Conservation (phyloP, 495 filamentous ascomycete species). For the Penicilliopsis zonata region DNA sequence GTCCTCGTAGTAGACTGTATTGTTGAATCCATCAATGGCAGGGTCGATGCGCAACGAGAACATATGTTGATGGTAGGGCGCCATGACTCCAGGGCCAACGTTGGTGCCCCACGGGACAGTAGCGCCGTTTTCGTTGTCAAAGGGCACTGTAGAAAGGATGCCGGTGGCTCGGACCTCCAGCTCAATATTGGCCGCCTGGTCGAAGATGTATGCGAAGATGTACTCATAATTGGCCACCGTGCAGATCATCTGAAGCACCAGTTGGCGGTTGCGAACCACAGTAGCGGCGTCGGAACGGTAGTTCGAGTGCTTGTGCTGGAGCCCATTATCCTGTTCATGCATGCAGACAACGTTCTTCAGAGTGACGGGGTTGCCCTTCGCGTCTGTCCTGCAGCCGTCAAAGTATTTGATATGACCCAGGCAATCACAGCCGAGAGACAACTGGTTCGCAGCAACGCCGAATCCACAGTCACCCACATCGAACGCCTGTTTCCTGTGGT, state of each 20-base stretch:
- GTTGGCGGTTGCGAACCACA: conserved; percentile 45
- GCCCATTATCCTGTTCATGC: conserved; percentile 56
- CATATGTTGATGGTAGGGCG: conserved; percentile 75
- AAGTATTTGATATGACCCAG: conserved; percentile 58
- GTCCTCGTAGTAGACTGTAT: conserved; percentile 61
- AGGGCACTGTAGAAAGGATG: conserved; percentile 72
- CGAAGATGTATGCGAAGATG: conserved; percentile 75
- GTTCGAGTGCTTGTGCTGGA: conserved; percentile 58
- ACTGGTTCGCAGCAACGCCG: conserved; percentile 54
- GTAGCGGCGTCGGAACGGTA: conserved; percentile 49
- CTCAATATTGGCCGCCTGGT: conserved; percentile 67
- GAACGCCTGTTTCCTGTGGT: conserved; percentile 57
- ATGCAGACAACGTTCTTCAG: conserved; percentile 50
- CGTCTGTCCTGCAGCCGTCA: conserved; percentile 43
- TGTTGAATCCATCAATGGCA: conserved; percentile 61
- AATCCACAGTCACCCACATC: conserved; percentile 59
- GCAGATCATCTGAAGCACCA: conserved; percentile 64
- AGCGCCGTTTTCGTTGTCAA: conserved; percentile 44
- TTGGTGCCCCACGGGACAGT: conserved; percentile 71
- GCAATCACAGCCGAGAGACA: conserved; percentile 56
- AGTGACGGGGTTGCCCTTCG: conserved; percentile 40
- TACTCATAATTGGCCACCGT: conserved; percentile 80
- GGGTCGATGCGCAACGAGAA: conserved; percentile 84
- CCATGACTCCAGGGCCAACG: conserved; percentile 77
- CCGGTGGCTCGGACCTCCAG: conserved; percentile 82